phyloP scores from a whole-genome alignment of 352 stramenopile genomes.

The Peronospora tabacina region DNA sequence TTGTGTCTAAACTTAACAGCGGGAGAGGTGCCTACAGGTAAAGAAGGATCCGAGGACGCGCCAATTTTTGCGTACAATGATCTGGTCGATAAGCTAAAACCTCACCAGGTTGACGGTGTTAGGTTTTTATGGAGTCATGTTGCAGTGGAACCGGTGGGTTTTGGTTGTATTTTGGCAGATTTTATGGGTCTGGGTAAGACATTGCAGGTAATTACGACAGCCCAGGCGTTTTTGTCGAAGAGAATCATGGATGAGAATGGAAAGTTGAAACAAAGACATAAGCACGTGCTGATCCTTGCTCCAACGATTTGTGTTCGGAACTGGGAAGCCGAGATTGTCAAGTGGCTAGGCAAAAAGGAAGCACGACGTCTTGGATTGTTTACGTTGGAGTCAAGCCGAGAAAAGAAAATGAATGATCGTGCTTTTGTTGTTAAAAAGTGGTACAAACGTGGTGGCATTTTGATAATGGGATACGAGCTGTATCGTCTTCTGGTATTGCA shows the following conservation, averaged over 20 bases:
- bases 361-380: slow-evolving; percentile 46
- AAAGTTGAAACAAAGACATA: slow-evolving; percentile 40
- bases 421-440: slow-evolving; percentile 65
- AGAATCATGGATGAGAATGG: slow-evolving; percentile 38
- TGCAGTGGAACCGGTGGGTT: slow-evolving; percentile 57
- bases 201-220: slow-evolving; percentile 81
- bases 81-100: slow-evolving; percentile 64
- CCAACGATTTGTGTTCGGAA: slow-evolving; percentile 96
- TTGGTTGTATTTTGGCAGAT: slow-evolving; percentile 83
- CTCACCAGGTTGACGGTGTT: slow-evolving; percentile 68
- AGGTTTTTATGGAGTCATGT: slow-evolving; percentile 84
- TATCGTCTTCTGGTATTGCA: slow-evolving; percentile 79
- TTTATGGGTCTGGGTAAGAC: slow-evolving; percentile 90
- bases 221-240: slow-evolving; percentile 68
- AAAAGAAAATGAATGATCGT: slow-evolving; percentile 79
- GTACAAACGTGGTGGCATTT: slow-evolving; percentile 63
- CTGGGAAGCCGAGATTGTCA: slow-evolving; percentile 96
- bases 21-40: slow-evolving; percentile 34
- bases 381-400: slow-evolving; percentile 80
- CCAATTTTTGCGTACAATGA: slow-evolving; percentile 61
- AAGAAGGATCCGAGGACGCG: slow-evolving; percentile 38
- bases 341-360: slow-evolving; percentile 90
- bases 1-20: slow-evolving; percentile 57
- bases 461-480: slow-evolving; percentile 90
- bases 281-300: slow-evolving; percentile 90